Conservation (phyloP, 2,329 filamentous ascomycete species). For the Davidsoniella virescens region DNA sequence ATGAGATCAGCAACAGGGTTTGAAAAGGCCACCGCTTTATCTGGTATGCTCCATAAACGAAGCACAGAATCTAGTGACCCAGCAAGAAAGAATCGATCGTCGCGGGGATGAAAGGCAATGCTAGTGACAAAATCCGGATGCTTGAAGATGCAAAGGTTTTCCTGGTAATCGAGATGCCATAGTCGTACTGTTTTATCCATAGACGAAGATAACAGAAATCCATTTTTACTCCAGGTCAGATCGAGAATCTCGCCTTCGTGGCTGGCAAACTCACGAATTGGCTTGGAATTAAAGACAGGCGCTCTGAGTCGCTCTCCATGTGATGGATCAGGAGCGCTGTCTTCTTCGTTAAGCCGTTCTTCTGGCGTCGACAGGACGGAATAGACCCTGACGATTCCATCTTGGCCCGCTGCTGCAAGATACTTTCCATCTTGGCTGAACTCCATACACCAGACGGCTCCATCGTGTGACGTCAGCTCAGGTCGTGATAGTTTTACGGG, state of each 20-base stretch:
- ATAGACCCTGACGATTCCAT: slow-evolving; percentile 75
- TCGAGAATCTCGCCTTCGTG: slow-evolving; percentile 79
- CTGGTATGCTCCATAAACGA: slow-evolving; percentile 89
- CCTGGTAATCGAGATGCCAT: slow-evolving; percentile 74
- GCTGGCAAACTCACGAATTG: slow-evolving; percentile 62
- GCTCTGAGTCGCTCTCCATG: slow-evolving; percentile 56
- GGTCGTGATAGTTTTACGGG: slow-evolving; percentile 13
- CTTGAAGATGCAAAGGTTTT: slow-evolving; percentile 86
- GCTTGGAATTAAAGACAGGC: slow-evolving; percentile 72
- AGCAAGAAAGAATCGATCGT: slow-evolving; percentile 92
- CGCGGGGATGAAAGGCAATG: slow-evolving; percentile 82
- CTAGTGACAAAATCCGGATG: slow-evolving; percentile 92
- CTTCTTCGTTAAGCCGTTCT: slow-evolving; percentile 60
- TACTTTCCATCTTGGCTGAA: slow-evolving; percentile 88
- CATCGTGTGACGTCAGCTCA: slow-evolving; percentile 24
- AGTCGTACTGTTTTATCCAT: slow-evolving; percentile 96
- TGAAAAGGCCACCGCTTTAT: slow-evolving; percentile 79
- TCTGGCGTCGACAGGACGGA: slow-evolving; percentile 69
- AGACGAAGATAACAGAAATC: slow-evolving; percentile 84
- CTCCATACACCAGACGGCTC: slow-evolving; percentile 80
- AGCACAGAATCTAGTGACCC: slow-evolving; percentile 81
- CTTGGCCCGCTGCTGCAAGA: slow-evolving; percentile 81
- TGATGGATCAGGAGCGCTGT: slow-evolving; percentile 36
- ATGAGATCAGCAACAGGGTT: slow-evolving; percentile 70
- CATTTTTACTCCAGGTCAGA: slow-evolving; percentile 97